Evolutionary conservation across 2,329 filamentous ascomycete genomes (phyloP).

Genomic region (Didymella arachidicola): DNA sequence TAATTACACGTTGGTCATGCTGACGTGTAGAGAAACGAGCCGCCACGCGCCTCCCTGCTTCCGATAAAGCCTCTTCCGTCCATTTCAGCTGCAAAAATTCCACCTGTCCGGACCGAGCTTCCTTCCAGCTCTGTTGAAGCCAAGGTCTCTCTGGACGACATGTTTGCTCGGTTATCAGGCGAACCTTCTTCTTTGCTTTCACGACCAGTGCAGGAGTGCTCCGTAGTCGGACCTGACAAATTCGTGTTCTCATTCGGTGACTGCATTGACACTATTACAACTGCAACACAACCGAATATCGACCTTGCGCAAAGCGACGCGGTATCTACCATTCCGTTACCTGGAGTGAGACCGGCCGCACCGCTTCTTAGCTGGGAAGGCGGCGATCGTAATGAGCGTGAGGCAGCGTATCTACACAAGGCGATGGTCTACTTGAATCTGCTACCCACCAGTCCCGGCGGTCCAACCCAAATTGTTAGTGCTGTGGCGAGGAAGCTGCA

Average conservation of each 20-base stretch:
- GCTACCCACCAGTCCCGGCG: conserved; percentile 16
- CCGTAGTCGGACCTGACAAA: conserved; percentile 5
- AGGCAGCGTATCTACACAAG: conserved; percentile 28
- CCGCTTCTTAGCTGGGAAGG: neutral
- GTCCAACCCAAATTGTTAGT: conserved; percentile 23
- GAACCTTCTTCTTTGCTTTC: neutral
- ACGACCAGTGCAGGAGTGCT: neutral
- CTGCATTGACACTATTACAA: neutral
- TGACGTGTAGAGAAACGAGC: conserved; percentile 16
- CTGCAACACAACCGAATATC: neutral
- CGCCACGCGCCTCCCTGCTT: neutral
- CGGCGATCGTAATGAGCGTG: conserved; percentile 13
- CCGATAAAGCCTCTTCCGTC: neutral
- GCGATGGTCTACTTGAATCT: conserved; percentile 28
- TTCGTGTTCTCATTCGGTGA: conserved; percentile 18
- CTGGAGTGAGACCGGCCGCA: too few species aligned
- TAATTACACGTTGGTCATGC: neutral
- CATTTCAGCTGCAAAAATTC: neutral
- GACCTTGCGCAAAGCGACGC: too few species aligned
- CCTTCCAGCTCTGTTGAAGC: neutral
- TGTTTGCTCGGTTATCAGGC: conserved; percentile 32
- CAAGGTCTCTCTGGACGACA: conserved; percentile 25
- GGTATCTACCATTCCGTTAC: too few species aligned
- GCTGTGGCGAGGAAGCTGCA: conserved; percentile 30
- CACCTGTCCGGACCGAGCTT: conserved; percentile 12